These are phyloP conservation scores for Corylus avellana DNA, from an alignment of 306 rosid genomes.

Conservation along the genomic window DNA sequence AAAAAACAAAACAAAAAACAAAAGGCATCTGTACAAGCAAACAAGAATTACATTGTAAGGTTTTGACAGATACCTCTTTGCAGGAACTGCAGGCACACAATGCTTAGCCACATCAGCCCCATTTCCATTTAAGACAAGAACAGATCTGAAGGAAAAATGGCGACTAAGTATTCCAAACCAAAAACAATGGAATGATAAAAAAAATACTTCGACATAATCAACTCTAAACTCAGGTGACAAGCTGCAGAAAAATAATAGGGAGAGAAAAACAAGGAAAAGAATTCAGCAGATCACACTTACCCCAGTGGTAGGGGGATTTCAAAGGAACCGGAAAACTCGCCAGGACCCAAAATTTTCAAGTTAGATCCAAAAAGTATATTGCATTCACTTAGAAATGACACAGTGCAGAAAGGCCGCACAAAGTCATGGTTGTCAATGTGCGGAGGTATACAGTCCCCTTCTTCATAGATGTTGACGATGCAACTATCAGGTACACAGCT, in stretches of 20 bases:
- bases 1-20: conserved; percentile 22
- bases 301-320: conserved; percentile 78
- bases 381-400: conserved; percentile 93
- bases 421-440: conserved; percentile 95
- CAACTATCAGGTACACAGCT: conserved; percentile 94
- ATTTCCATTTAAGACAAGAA: conserved; percentile 85
- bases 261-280: conserved; percentile 17
- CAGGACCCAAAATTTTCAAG: conserved; percentile 58
- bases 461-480: conserved; percentile 88
- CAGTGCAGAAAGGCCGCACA: conserved; percentile 94
- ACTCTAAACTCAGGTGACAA: conserved; percentile 11
- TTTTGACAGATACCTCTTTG: conserved; percentile 54
- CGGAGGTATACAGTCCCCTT: conserved; percentile 97
- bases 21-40: conserved; percentile 2
- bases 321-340: conserved; percentile 69
- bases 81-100: conserved; percentile 91
- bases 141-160: conserved; percentile 65
- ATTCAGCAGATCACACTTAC: conserved; percentile 47
- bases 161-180: conserved; percentile 24
- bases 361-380: conserved; percentile 78
- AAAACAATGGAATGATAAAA: conserved; percentile 4
- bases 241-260: conserved; percentile 8
- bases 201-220: conserved; percentile 2
- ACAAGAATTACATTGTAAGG: conserved; percentile 6
- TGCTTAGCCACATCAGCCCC: conserved; percentile 97